A percentile compares a stretch with the other conserved stretches of the same genome.
Evolutionary conservation across 2,329 filamentous ascomycete genomes (phyloP).

Genomic region (Elsinoe ampelina): DNA sequence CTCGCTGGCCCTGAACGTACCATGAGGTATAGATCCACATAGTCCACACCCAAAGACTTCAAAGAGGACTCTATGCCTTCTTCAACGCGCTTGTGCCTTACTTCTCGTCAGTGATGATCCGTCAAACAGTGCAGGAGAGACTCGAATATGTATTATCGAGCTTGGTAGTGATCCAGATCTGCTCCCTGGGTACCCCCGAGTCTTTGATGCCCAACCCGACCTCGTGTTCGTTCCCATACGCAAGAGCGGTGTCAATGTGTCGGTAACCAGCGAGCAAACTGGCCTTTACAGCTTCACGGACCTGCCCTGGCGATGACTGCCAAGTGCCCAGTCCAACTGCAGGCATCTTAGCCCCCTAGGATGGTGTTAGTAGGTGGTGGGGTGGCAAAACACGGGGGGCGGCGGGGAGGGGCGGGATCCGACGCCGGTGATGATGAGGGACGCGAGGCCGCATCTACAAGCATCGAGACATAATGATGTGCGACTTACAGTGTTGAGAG

Average conservation of each 20-base stretch:
- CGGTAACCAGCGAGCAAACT: conserved; percentile 18
- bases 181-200: conserved; percentile 53
- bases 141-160: too few species aligned
- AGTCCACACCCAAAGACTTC: conserved; percentile 52
- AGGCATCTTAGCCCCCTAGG: conserved; percentile 69
- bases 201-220: conserved; percentile 63
- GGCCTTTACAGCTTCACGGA: conserved; percentile 61
- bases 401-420: too few species aligned
- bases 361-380: conserved; percentile 31
- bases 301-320: conserved; percentile 63
- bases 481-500: conserved; percentile 44
- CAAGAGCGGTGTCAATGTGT: conserved; percentile 53
- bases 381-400: too few species aligned
- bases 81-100: conserved; percentile 55
- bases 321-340: conserved; percentile 69
- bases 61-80: conserved; percentile 54
- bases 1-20: not conserved
- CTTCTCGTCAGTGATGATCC: too few species aligned
- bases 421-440: too few species aligned
- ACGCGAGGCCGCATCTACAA: too few species aligned
- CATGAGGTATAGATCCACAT: conserved; percentile 57
- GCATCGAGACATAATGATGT: too few species aligned
- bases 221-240: conserved; percentile 70
- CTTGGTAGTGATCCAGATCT: conserved; percentile 74
- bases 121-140: too few species aligned